A percentile compares a stretch with the other conserved stretches of the same genome.
phyloP scores from a whole-genome alignment of 2,329 filamentous ascomycete species.

The Chaetomium globosum region DNA sequence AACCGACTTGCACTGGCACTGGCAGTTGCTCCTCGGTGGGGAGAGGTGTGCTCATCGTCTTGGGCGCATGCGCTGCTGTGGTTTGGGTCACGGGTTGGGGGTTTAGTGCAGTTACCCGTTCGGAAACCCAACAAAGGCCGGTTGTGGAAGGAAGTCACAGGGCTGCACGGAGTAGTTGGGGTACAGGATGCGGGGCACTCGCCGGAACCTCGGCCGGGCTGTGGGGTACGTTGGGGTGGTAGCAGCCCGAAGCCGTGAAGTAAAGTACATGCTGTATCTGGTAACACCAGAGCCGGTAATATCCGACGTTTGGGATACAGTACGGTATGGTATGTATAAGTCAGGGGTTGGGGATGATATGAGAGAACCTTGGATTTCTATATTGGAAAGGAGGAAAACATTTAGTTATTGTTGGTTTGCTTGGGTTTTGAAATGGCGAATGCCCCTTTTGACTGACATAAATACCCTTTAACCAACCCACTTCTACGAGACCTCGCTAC shows the following conservation, averaged over 20 bases:
- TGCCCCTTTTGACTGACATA: not conserved
- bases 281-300: constrained; percentile 7
- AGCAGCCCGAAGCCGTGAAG: not conserved
- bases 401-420: not conserved
- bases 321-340: not conserved
- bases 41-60: constrained; percentile 28
- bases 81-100: not conserved
- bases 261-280: too few species aligned
- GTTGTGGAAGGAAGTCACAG: not conserved
- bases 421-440: not conserved
- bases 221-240: constrained; percentile 7
- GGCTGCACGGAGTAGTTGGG: not conserved
- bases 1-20: constrained; percentile 12
- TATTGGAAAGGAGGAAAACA: not conserved
- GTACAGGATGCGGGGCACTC: not conserved
- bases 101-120: not conserved
- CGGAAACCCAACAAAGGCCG: constrained; percentile 4
- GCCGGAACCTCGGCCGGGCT: constrained; percentile 14
- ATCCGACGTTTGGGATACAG: not conserved
- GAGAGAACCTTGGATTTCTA: not conserved
- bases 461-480: not conserved
- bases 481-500: not conserved
- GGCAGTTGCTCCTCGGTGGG: constrained; percentile 13
- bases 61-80: not conserved
- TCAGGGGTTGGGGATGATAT: not conserved